A percentile compares a stretch with the other conserved stretches of the same genome.
Conservation (phyloP, 805 yeast genomes). For the Kuraishia ogatae region DNA sequence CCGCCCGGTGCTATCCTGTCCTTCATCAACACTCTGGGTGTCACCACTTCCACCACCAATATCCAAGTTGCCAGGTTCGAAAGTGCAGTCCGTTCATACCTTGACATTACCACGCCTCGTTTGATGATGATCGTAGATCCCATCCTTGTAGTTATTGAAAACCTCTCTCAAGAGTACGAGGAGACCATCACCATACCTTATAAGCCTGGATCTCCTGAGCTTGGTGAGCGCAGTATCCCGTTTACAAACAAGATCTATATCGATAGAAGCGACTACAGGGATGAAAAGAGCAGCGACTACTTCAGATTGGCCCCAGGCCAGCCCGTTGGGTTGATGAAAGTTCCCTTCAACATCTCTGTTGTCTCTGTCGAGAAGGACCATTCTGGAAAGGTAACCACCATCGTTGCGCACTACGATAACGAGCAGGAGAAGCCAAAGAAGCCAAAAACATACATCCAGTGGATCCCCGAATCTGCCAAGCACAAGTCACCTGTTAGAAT, state of each 20-base stretch:
- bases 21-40: slow-evolving; percentile 92
- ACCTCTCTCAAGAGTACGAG: slow-evolving; percentile 65
- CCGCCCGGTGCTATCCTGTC: slow-evolving; percentile 97
- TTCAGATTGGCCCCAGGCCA: slow-evolving; percentile 92
- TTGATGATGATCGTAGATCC: slow-evolving; percentile 91
- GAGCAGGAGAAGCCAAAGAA: slow-evolving; percentile 44
- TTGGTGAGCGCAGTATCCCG: slow-evolving; percentile 68
- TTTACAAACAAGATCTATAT: slow-evolving; percentile 75
- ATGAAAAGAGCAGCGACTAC: slow-evolving; percentile 58
- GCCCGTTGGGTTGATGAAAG: slow-evolving; percentile 89
- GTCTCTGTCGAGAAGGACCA: slow-evolving; percentile 56
- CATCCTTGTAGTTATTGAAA: slow-evolving; percentile 71
- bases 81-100: slow-evolving; percentile 74
- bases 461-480: slow-evolving; percentile 73
- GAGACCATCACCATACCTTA: slow-evolving; percentile 74
- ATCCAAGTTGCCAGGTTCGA: slow-evolving; percentile 90
- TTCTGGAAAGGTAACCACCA: slow-evolving; percentile 54
- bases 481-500: slow-evolving; percentile 56
- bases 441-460: slow-evolving; percentile 95
- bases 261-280: slow-evolving; percentile 83
- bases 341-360: slow-evolving; percentile 75
- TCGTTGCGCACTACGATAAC: slow-evolving; percentile 75
- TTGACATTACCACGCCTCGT: slow-evolving; percentile 90
- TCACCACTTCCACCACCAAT: slow-evolving; percentile 86
- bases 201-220: slow-evolving; percentile 74